A percentile compares a stretch with the other conserved stretches of the same genome.
These are phyloP conservation scores for Mucor velutinosus DNA, from an alignment of 371 early-diverging fungal genomes.

Conservation along the genomic window DNA sequence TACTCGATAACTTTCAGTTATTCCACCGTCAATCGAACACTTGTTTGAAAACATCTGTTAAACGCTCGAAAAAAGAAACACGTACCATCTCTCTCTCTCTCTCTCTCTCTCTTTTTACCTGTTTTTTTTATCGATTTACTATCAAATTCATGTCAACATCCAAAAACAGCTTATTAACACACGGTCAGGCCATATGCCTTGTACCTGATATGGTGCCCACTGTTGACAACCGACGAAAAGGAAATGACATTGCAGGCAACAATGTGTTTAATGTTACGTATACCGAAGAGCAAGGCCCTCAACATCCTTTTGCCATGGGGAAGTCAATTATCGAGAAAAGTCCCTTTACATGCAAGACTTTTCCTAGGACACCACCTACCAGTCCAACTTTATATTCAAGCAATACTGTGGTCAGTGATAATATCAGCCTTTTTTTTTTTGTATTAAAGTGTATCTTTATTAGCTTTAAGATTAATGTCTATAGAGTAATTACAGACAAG, in stretches of 20 bases:
- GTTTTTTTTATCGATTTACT: slow-evolving; percentile 14
- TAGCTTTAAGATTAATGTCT: too few species aligned
- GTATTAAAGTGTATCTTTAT: too few species aligned
- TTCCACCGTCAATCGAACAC: too few species aligned
- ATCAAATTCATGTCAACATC: slow-evolving; percentile 17
- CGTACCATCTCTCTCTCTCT: too few species aligned
- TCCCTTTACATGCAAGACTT: slow-evolving; percentile 17
- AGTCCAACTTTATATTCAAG: slow-evolving; percentile 15
- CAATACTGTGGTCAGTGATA: slow-evolving; percentile 18
- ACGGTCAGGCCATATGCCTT: slow-evolving; percentile 16
- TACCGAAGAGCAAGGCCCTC: slow-evolving; percentile 16
- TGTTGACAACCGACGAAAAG: slow-evolving; percentile 13
- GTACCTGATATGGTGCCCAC: slow-evolving; percentile 14
- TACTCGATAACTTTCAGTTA: too few species aligned
- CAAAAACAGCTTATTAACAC: slow-evolving; percentile 16
- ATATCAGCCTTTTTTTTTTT: too few species aligned
- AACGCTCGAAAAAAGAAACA: too few species aligned
- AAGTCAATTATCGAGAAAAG: slow-evolving; percentile 16
- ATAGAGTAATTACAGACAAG: too few species aligned
- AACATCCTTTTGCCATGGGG: slow-evolving; percentile 16
- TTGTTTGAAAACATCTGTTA: too few species aligned
- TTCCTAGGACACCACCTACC: slow-evolving; percentile 13
- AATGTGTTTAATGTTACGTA: not conserved
- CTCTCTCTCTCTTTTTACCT: too few species aligned
- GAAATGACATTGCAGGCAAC: slow-evolving; percentile 7